Conservation (phyloP, 768 basidiomycete species). For the Leccinum olivaceopallidum region DNA sequence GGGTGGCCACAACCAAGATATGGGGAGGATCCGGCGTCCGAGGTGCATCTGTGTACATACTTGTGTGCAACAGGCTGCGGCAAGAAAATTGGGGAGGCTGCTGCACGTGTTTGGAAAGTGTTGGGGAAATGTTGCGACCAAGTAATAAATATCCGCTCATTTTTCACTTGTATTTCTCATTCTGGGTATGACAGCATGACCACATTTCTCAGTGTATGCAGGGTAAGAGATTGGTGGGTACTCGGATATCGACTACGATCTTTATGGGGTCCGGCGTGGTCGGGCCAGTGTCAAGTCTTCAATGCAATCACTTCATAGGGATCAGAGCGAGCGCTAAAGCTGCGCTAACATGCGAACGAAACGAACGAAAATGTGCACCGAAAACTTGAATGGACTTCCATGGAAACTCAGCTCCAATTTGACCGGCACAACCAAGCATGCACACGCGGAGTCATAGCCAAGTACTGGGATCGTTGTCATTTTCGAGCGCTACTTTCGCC, state of each 20-base stretch:
- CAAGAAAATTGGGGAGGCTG: background rate
- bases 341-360: no score
- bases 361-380: background rate
- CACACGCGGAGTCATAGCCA: no score
- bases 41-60: background rate
- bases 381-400: background rate
- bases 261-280: background rate
- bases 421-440: background rate
- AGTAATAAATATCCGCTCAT: background rate
- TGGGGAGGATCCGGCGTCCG: background rate
- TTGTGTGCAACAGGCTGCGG: background rate
- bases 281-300: background rate
- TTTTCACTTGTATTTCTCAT: background rate
- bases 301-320: background rate
- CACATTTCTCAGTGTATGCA: background rate
- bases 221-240: background rate
- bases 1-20: background rate
- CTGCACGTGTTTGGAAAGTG: slow-evolving; percentile 9
- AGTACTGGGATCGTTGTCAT: no score
- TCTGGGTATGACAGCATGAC: no score
- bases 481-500: no score
- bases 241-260: background rate
- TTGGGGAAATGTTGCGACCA: slow-evolving; percentile 18
- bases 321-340: no score
- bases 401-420: background rate